These are phyloP conservation scores for Quercus bicolor DNA, from an alignment of 306 rosid genomes.

Conservation along the genomic window DNA sequence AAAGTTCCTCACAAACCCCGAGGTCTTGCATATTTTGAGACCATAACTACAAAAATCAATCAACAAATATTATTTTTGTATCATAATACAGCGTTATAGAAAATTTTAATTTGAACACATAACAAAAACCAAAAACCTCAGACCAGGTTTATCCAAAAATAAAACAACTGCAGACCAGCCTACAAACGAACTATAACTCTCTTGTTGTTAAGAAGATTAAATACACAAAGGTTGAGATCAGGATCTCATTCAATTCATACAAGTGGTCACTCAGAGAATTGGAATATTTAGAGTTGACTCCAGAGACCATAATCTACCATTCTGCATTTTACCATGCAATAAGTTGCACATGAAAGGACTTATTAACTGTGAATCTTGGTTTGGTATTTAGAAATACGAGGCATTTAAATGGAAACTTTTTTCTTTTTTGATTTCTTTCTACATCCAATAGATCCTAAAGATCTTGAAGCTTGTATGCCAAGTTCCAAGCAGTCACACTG, in stretches of 20 bases:
- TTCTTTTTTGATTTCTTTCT: not conserved
- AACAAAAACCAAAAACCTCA: not conserved
- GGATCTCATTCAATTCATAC: not conserved
- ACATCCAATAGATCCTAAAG: not conserved
- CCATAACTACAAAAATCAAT: constrained; percentile 69
- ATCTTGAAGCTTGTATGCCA: not conserved
- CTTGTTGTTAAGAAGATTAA: not conserved
- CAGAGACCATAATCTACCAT: not conserved
- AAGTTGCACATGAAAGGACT: not conserved
- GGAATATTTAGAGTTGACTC: not conserved
- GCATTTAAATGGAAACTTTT: not conserved
- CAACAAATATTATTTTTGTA: not conserved
- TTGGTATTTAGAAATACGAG: not conserved
- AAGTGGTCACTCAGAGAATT: not conserved
- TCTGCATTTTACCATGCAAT: not conserved
- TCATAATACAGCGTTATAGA: not conserved
- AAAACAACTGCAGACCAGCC: not conserved
- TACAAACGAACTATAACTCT: not conserved
- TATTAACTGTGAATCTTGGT: not conserved
- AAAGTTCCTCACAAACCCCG: constrained; percentile 81
- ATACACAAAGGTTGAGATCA: not conserved
- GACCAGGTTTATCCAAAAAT: not conserved
- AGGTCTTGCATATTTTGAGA: constrained; percentile 89
- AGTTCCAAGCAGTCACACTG: not conserved
- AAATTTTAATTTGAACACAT: constrained; percentile 19